A percentile compares a stretch with the other conserved stretches of the same genome.
phyloP scores from a whole-genome alignment of 768 basidiomycete species.

The Tephrocybe sp. region DNA sequence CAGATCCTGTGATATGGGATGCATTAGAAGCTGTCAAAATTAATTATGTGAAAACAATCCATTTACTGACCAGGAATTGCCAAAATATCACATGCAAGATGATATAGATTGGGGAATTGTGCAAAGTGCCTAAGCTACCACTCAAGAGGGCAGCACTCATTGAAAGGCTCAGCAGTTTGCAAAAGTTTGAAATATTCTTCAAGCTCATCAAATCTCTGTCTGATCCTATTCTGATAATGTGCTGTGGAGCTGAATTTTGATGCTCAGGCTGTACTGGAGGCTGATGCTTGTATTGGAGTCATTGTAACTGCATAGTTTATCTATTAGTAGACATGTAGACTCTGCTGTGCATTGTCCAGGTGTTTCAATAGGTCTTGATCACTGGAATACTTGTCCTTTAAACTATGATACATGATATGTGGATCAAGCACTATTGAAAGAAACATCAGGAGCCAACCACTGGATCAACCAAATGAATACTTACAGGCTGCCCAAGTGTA shows the following conservation, averaged over 20 bases:
- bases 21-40: no score
- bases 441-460: no score
- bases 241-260: not conserved
- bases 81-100: not conserved
- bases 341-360: constrained; percentile 11
- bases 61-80: constrained; percentile 5
- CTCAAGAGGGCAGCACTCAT: constrained; percentile 23
- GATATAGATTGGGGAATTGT: constrained; percentile 4
- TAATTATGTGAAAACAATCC: no score
- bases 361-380: constrained; percentile 16
- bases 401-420: constrained; percentile 22
- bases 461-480: constrained; percentile 19
- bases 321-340: not conserved
- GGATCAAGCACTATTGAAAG: constrained; percentile 37
- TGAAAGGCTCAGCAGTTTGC: constrained; percentile 22
- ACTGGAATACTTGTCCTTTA: constrained; percentile 20
- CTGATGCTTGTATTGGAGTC: not conserved
- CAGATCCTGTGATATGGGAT: no score
- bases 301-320: not conserved
- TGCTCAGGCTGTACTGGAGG: not conserved
- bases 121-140: constrained; percentile 25
- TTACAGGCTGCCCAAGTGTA: constrained; percentile 30
- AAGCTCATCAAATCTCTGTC: constrained; percentile 19
- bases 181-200: constrained; percentile 26
- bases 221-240: not conserved